Evolutionary conservation across 805 yeast species (phyloP), one percentile per base, ranked within the genome.

Genomic region (Grigorovia yakushimaensis): DNA sequence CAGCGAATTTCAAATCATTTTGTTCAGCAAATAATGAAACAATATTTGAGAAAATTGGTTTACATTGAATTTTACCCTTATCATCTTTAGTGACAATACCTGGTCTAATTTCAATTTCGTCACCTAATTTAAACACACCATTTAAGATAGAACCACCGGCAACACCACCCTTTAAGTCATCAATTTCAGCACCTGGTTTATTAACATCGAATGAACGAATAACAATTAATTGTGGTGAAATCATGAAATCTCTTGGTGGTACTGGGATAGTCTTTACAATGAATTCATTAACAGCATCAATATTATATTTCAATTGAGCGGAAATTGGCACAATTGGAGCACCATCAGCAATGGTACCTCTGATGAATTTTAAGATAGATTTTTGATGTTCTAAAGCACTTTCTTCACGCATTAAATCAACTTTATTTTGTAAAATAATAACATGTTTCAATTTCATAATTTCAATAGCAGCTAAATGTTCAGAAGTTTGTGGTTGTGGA

Each of bases 401-500:
- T 64, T 89, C 97, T 69, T 91, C 96, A 69, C 94, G 83, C 96
- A 93, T 91, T 68, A 93, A 77, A 77, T 93, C 99, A 50, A 94
- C 99, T 73, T 93, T 93, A 72, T 93, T 93, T 71, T 93, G 99
- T 64, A 93, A 75, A 58, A 93, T 91, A 56, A 93, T 86, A 51
- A 93, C 96, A 66, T 93, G 98, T 63, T 88, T 85, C 71, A 93
- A 82, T 67, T 91, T 91, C 99, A 93, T 93, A 68, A 94, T 93
- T 74, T 93, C 98, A 62, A 93, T 93, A 54, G 99, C 99, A 45
- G 99, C 99, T 72, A 93, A 78, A 76, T 93, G 99, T 74, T 93
- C 99, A 13, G 95, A 84, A 17, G 99, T 93, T 74, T 93, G 99
- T 41, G 99, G 99, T 75, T 93, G 99, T 51, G 99, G 99, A 76